Evolutionary conservation across 192 early-diverging fungal genomes (phyloP).

Genomic region (Coemansia sp.): DNA sequence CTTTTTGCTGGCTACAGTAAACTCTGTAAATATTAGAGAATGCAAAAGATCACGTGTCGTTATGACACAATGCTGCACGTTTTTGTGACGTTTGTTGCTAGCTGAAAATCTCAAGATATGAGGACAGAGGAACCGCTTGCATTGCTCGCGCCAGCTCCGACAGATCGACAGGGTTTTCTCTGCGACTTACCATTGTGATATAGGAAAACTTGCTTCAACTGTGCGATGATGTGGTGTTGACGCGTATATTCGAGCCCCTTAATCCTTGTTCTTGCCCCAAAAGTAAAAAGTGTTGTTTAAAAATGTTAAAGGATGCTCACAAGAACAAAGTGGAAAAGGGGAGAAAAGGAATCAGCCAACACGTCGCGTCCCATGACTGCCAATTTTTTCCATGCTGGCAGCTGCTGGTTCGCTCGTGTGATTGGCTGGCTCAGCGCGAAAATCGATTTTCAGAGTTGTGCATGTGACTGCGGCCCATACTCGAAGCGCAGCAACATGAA

Average conservation of each 20-base stretch:
- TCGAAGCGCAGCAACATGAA: neutral
- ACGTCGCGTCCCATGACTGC: neutral
- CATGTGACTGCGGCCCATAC: constrained; percentile 4
- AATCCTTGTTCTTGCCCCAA: neutral
- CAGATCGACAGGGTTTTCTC: neutral
- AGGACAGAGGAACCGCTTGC: neutral
- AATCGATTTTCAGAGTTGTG: neutral
- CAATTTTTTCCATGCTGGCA: constrained; percentile 6
- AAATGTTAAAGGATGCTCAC: neutral
- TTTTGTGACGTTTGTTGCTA: neutral
- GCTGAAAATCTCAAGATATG: neutral
- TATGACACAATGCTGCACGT: neutral
- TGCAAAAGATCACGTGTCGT: neutral
- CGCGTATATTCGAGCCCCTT: neutral
- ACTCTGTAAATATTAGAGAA: neutral
- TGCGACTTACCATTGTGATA: constrained; percentile 13
- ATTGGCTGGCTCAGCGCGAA: neutral
- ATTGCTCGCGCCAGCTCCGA: no score
- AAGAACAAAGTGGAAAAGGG: neutral
- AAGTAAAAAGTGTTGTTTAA: neutral
- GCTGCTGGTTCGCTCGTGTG: neutral
- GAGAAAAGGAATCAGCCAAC: constrained; percentile 4
- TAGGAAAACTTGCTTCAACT: neutral
- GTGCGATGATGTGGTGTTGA: neutral
- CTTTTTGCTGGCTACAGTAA: constrained; percentile 48